Evolutionary conservation across 2,329 filamentous ascomycete species (phyloP).

Genomic region (Stemphylium vesicarium): DNA sequence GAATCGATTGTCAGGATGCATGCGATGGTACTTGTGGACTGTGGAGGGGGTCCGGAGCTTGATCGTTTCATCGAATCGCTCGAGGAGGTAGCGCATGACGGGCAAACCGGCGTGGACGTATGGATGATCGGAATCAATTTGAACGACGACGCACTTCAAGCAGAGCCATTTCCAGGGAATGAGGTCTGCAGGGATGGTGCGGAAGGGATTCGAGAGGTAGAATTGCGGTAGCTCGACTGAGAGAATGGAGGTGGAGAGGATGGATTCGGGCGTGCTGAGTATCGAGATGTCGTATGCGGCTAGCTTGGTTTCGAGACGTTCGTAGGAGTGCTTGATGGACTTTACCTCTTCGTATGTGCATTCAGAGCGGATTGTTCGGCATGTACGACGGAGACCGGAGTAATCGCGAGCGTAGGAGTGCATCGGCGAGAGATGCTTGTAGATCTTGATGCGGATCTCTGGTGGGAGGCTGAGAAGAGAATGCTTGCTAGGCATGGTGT

Average conservation of each 20-base stretch:
- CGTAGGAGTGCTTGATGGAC: background rate
- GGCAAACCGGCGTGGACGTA: too few relatives aligned
- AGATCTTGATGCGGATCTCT: background rate
- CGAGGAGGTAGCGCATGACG: too few relatives aligned
- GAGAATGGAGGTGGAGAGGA: background rate
- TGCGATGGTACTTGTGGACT: too few relatives aligned
- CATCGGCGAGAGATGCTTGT: background rate
- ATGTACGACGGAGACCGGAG: background rate
- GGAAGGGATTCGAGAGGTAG: background rate
- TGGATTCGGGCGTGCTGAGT: background rate
- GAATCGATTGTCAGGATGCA: too few relatives aligned
- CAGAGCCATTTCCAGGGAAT: constrained; percentile 1
- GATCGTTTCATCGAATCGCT: too few relatives aligned
- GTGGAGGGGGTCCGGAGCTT: too few relatives aligned
- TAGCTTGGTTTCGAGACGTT: background rate
- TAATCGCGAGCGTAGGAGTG: background rate
- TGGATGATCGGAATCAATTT: background rate
- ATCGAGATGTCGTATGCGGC: background rate
- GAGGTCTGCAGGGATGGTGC: fast-evolving
- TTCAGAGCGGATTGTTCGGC: background rate
- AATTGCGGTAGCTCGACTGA: too few relatives aligned
- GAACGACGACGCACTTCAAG: background rate
- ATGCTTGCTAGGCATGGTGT: background rate
- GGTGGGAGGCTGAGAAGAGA: background rate
- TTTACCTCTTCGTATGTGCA: background rate